Base-by-base conservation (phyloP, 108 stramenopile species). In the Aurantiochytrium sp. region DNA sequence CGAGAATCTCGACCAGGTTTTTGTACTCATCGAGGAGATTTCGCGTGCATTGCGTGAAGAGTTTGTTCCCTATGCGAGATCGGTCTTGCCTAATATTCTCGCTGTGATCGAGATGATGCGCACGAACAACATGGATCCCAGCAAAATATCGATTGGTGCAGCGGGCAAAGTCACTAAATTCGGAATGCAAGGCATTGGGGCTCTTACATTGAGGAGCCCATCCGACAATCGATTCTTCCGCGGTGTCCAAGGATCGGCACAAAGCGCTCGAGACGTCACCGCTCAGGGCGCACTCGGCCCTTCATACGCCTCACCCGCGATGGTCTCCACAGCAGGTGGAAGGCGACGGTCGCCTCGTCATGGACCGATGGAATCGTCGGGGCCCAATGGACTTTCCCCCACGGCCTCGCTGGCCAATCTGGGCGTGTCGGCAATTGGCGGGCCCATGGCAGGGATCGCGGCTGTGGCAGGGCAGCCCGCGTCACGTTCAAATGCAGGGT, bases 31-130 rank as follows among this genome's bases (percentile, higher is more conserved):
- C 43, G 89, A 89, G 76, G 53, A 47, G 21, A 87, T 98, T 88
- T 97, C 98, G 58, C 64, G 90, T 12, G 93, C 95, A 57, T 91
- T 97, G 21, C 96, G 96, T 5, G 96, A 97, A 88, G 97, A 97
- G 29, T 96, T 97, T 87, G 76, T 89, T 73, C 88, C 92, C 23
- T 97, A 95, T 87, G 92, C 97, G 18, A 96, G 14, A 18, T 21
- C 43, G 14, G n/a, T 89, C 6, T 12, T 89, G 18, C 53, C 55
- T 5, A 88, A 88, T 42, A 87, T 89, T 2, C 76, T 89, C n/a
- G 72, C 89, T 5, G 83, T 87, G 5, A 16, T 89, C 18, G 47
- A 88, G 12, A 47, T 83, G 49, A 83, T 83, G 76, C 76, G 76
- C 19, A 53, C 45, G 12, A 53, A 83, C 25, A 47, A 83, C 28